Evolutionary conservation across 441 rosid genomes (phyloP), one percentile per base, ranked within the genome.

Genomic region (Isatis lusitanica): DNA sequence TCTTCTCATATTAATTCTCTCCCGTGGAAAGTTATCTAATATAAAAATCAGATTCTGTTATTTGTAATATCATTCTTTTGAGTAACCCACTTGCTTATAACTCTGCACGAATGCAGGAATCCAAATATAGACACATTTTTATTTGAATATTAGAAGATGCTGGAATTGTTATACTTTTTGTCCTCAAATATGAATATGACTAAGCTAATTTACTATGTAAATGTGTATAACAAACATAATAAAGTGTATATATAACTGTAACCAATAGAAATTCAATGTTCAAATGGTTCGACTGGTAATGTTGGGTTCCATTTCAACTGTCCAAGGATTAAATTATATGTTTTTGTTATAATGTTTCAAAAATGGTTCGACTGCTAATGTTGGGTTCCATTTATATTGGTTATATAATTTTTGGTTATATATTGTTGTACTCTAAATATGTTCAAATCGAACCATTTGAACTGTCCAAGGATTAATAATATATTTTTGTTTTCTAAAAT

Each of bases 1-100:
- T 40, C 79, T 62, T 65, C 43, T 75, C 64, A 68, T 68, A 65
- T 35, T 68, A 60, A 36, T 63, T 43, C 28, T 18, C 52, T 33
- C 50, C 4, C 38, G 68, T 74, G 57, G 69, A 68, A 75, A 68
- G 58, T 59, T 68, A 64, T 3, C 61, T 21, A 13, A 63, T 75
- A 17, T 16, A 73, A 61, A 63, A 63, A 69, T 62, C 46, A 35
- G 61, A 61, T 70, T 63, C 70, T 47, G 12, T 13, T 24, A 33
- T 75, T 67, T 67, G 38, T 28, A 60, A 74, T 43, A 33, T 17
- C 53, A 55, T 38, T 62, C 36, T 53, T 53, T 42, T n/a, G 17
- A 50, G 47, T 42, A 59, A 39, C 50, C 70, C 66, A 75, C 60
- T 69, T 46, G 66, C 61, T 58, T 68, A 44, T 60, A 59, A 68